phyloP scores from a whole-genome alignment of 805 yeast genomes.

The Maudiozyma bulderi region DNA sequence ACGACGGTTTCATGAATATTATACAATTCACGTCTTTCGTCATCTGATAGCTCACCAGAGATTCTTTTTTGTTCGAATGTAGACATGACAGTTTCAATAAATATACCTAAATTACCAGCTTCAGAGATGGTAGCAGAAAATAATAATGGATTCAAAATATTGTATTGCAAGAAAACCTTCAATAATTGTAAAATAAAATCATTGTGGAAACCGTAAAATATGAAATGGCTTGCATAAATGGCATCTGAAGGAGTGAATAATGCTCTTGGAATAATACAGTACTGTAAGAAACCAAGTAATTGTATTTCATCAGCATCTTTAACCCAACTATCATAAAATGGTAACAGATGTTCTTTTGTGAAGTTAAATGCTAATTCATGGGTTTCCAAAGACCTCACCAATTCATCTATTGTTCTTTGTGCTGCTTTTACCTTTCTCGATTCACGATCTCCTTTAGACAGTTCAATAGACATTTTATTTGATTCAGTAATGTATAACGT shows the following conservation, averaged over 20 bases:
- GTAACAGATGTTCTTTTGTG: conserved; percentile 4
- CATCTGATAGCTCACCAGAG: conserved; percentile 19
- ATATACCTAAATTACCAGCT: conserved; percentile 74
- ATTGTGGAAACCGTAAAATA: conserved; percentile 39
- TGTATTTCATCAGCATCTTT: conserved; percentile 13
- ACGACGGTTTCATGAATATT: conserved; percentile 47
- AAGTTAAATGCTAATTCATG: conserved; percentile 17
- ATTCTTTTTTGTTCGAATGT: conserved; percentile 40
- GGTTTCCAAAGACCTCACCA: conserved; percentile 11
- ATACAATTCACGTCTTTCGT: conserved; percentile 34
- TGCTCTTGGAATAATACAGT: conserved; percentile 67
- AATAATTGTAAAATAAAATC: conserved; percentile 35
- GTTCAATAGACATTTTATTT: conserved; percentile 9
- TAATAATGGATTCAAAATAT: conserved; percentile 46
- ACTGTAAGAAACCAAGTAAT: conserved; percentile 39
- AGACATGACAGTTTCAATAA: conserved; percentile 47
- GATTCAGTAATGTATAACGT: conserved; percentile 41
- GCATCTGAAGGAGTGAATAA: conserved; percentile 80
- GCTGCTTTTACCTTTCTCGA: conserved; percentile 13
- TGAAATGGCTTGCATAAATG: conserved; percentile 51
- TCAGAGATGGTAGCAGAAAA: conserved; percentile 66
- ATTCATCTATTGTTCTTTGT: conserved; percentile 11
- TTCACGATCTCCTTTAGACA: conserved; percentile 4
- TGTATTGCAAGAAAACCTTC: conserved; percentile 39
- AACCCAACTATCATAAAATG: conserved; percentile 10